Evolutionary conservation across 2,329 filamentous ascomycete species (phyloP).

Genomic region (Xylaria sp.): DNA sequence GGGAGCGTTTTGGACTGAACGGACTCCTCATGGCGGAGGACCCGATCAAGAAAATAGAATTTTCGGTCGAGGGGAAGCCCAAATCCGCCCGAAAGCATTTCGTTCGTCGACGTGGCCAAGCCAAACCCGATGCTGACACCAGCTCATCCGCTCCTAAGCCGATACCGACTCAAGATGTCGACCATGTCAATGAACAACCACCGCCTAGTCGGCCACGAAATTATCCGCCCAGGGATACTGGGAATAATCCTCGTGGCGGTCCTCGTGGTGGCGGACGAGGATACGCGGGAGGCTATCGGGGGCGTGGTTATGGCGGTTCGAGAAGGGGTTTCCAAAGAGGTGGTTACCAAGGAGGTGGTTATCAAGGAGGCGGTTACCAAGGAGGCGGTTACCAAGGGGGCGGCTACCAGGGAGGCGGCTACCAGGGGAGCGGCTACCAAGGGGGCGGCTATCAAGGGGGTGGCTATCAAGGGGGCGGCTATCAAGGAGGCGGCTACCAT

Average conservation of each 20-base stretch:
- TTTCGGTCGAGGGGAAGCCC: constrained; percentile 50
- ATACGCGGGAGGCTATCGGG: constrained; percentile 20
- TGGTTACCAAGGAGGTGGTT: too few species aligned
- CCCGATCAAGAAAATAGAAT: constrained; percentile 61
- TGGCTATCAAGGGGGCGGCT: too few species aligned
- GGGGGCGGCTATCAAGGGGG: too few species aligned
- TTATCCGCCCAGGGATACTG: constrained; percentile 3
- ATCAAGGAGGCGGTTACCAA: constrained; percentile 15
- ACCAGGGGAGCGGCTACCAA: too few species aligned
- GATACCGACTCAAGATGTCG: neutral
- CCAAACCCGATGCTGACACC: constrained; percentile 17
- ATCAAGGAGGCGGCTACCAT: too few species aligned
- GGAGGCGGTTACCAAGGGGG: too few species aligned
- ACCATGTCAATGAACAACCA: neutral
- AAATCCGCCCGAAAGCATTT: constrained; percentile 34
- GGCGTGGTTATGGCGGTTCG: constrained; percentile 22
- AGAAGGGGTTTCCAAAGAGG: constrained; percentile 19
- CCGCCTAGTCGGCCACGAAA: constrained; percentile 1
- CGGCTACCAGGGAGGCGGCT: too few species aligned
- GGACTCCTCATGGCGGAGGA: constrained; percentile 61
- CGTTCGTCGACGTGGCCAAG: constrained; percentile 29
- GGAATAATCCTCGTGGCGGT: constrained; percentile 18
- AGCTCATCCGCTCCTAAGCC: constrained; percentile 8
- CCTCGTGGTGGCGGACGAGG: constrained; percentile 27
- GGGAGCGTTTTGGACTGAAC: constrained; percentile 50